Evolutionary conservation across 768 basidiomycete genomes (phyloP).

Genomic region (Amanita pallidorosea): DNA sequence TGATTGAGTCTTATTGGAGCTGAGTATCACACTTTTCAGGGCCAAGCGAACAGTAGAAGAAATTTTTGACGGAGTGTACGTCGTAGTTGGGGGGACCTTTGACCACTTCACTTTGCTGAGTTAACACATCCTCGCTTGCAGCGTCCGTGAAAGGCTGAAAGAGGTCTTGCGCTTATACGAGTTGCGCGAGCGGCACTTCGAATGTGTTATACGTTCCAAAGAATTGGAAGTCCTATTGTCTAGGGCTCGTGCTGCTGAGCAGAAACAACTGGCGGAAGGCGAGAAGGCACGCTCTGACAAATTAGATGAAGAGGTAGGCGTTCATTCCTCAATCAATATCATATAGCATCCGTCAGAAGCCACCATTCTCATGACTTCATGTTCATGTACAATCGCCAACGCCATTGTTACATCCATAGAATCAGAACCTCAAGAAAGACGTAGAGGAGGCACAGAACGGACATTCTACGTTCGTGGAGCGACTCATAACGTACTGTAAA

Average conservation of each 20-base stretch:
- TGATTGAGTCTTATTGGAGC: background rate
- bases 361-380: conserved; percentile 7
- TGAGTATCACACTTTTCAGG: conserved; percentile 24
- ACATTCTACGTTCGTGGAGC: conserved; percentile 74
- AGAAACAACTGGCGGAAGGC: conserved; percentile 71
- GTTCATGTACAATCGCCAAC: conserved; percentile 6
- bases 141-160: conserved; percentile 79
- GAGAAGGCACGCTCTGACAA: conserved; percentile 61
- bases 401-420: conserved; percentile 26
- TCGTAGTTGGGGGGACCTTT: conserved; percentile 11
- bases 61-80: conserved; percentile 80
- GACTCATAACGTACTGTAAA: conserved; percentile 77
- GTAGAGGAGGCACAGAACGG: conserved; percentile 72
- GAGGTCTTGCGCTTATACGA: conserved; percentile 83
- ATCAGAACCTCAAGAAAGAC: conserved; percentile 59
- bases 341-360: conserved; percentile 8
- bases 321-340: conserved; percentile 7
- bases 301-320: conserved; percentile 62
- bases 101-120: background rate
- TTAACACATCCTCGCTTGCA: conserved; percentile 18
- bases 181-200: conserved; percentile 85
- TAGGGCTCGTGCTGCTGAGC: conserved; percentile 79
- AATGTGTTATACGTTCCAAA: conserved; percentile 86
- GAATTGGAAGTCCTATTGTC: conserved; percentile 84
- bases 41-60: conserved; percentile 69